Conservation (phyloP, 257 asterid genomes). For the Nicotiana tomentosiformis region DNA sequence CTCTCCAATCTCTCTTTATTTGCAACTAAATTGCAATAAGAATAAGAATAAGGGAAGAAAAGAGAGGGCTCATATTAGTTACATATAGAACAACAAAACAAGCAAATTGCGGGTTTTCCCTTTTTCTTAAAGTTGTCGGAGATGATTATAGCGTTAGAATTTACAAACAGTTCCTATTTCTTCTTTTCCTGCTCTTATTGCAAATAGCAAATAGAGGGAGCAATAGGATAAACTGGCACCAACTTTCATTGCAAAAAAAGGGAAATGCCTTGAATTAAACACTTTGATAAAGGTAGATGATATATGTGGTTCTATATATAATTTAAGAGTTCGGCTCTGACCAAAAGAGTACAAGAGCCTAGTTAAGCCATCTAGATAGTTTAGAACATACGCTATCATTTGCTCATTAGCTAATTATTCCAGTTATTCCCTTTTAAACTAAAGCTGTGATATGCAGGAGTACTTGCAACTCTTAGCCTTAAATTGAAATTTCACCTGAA, state of each 20-base stretch:
- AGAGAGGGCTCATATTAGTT: not conserved
- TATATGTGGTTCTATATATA: not conserved
- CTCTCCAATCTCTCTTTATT: too few species aligned
- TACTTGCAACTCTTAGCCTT: too few species aligned
- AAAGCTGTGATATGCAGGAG: not conserved
- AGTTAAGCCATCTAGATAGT: not conserved
- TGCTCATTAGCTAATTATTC: slow-evolving; percentile 2
- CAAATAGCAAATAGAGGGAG: not conserved
- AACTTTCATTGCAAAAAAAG: not conserved
- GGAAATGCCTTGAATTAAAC: not conserved
- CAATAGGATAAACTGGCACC: not conserved
- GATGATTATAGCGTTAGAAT: not conserved
- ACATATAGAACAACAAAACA: not conserved
- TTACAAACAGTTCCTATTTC: not conserved
- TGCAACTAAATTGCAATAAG: not conserved
- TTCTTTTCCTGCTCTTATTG: not conserved
- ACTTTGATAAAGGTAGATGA: not conserved
- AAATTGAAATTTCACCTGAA: slow-evolving; percentile 49
- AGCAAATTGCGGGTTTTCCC: not conserved
- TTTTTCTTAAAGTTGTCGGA: not conserved
- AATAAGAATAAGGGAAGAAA: not conserved
- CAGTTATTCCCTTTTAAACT: not conserved
- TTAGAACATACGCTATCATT: not conserved
- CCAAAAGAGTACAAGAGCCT: not conserved
- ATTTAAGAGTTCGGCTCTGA: not conserved